These are phyloP conservation scores for Trypethelium eluteriae DNA, from an alignment of 495 filamentous ascomycete genomes.

Conservation along the genomic window DNA sequence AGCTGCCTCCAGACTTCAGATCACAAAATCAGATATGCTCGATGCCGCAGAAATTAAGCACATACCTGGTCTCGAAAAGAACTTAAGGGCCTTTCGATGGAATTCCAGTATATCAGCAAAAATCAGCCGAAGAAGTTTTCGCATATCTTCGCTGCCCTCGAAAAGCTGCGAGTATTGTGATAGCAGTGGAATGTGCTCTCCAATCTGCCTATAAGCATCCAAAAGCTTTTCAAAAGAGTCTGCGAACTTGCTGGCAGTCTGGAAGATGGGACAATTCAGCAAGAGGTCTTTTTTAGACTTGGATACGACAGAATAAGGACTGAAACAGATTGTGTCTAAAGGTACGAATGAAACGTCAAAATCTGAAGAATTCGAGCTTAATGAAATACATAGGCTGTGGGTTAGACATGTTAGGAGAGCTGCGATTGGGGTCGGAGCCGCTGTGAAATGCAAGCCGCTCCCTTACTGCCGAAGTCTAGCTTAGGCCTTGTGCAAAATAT, in stretches of 20 bases:
- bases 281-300: neutral
- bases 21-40: neutral
- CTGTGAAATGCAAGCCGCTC: no score
- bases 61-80: constrained; percentile 26
- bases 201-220: constrained; percentile 40
- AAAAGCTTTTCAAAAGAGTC: constrained; percentile 38
- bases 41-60: neutral
- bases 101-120: constrained; percentile 44
- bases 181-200: constrained; percentile 36
- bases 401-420: neutral
- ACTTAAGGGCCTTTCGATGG: constrained; percentile 34
- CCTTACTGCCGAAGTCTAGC: no score
- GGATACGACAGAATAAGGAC: no score
- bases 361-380: neutral
- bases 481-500: no score
- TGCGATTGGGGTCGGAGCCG: no score
- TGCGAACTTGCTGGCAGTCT: constrained; percentile 28
- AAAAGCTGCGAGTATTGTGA: constrained; percentile 34
- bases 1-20: constrained; percentile 33
- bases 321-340: no score
- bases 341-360: neutral
- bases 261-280: neutral
- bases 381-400: neutral
- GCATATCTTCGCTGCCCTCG: constrained; percentile 26
- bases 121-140: constrained; percentile 32